Conservation (phyloP, 2,329 filamentous ascomycete species). For the Phialophora expanda region DNA sequence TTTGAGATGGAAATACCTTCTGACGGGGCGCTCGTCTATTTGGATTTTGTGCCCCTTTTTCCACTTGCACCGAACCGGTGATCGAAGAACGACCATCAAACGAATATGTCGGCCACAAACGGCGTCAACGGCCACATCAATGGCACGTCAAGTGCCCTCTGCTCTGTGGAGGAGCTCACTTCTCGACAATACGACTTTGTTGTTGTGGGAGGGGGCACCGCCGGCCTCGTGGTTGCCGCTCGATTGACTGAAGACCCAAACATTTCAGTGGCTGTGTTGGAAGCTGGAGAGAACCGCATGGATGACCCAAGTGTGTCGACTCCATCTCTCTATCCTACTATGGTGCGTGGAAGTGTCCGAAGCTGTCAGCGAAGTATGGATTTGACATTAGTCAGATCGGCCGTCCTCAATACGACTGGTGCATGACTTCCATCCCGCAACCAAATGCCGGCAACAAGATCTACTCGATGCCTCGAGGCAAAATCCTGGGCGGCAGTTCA, state of each 20-base stretch:
- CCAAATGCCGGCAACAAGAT: constrained; percentile 35
- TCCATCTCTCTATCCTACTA: constrained; percentile 36
- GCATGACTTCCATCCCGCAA: constrained; percentile 33
- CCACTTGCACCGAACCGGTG: background rate
- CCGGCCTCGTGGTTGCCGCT: constrained; percentile 44
- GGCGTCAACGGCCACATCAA: constrained; percentile 27
- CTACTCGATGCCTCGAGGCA: constrained; percentile 42
- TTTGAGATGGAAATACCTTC: background rate
- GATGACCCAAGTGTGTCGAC: constrained; percentile 42
- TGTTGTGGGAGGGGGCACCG: constrained; percentile 44
- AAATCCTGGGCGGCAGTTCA: constrained; percentile 44
- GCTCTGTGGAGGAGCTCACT: constrained; percentile 33
- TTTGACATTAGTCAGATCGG: constrained; percentile 25
- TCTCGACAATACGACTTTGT: constrained; percentile 42
- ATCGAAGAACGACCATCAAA: background rate
- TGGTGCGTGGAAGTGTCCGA: constrained; percentile 19
- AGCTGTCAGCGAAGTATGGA: background rate
- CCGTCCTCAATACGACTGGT: constrained; percentile 35
- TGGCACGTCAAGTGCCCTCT: constrained; percentile 28
- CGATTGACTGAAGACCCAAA: constrained; percentile 43
- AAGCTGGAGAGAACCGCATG: constrained; percentile 49
- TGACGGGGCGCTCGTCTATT: background rate
- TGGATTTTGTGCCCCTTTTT: too few species aligned
- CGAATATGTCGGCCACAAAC: constrained; percentile 23
- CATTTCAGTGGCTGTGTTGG: constrained; percentile 52